Conservation (phyloP, 805 yeast species). For the Metschnikowia koreensis region DNA sequence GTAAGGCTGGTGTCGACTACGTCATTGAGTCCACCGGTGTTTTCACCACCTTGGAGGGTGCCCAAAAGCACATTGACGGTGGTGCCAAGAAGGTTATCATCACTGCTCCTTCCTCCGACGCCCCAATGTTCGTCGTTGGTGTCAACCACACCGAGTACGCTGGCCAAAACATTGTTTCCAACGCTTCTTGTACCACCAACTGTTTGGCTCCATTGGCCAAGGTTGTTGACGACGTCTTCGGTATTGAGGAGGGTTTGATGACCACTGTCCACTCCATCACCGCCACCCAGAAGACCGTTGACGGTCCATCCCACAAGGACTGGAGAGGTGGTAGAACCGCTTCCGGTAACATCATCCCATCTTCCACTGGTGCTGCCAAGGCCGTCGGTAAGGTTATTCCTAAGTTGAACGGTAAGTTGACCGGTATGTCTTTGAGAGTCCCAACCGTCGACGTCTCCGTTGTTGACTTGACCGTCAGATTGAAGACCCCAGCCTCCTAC, state of each 20-base stretch:
- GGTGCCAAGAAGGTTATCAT: conserved; percentile 95
- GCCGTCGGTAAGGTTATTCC: conserved; percentile 96
- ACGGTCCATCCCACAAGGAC: conserved; percentile 96
- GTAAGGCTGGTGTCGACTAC: conserved; percentile 73
- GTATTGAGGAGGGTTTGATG: conserved; percentile 90
- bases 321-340: conserved; percentile 99
- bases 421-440: conserved; percentile 92
- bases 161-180: conserved; percentile 75
- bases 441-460: conserved; percentile 93
- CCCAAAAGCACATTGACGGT: conserved; percentile 78
- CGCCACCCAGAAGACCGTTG: conserved; percentile 94
- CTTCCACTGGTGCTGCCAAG: conserved; percentile 97
- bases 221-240: conserved; percentile 80
- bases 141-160: conserved; percentile 80
- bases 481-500: conserved; percentile 72
- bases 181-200: conserved; percentile 96
- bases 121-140: conserved; percentile 94
- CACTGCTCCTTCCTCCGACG: conserved; percentile 92
- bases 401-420: conserved; percentile 84
- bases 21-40: conserved; percentile 95
- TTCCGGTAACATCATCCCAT: conserved; percentile 91
- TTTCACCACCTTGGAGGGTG: conserved; percentile 79
- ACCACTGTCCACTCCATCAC: conserved; percentile 96
- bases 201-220: conserved; percentile 94
- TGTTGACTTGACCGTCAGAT: conserved; percentile 86